Evolutionary conservation across 2,329 filamentous ascomycete genomes (phyloP).

Genomic region (Exophiala phaeomuriformis): DNA sequence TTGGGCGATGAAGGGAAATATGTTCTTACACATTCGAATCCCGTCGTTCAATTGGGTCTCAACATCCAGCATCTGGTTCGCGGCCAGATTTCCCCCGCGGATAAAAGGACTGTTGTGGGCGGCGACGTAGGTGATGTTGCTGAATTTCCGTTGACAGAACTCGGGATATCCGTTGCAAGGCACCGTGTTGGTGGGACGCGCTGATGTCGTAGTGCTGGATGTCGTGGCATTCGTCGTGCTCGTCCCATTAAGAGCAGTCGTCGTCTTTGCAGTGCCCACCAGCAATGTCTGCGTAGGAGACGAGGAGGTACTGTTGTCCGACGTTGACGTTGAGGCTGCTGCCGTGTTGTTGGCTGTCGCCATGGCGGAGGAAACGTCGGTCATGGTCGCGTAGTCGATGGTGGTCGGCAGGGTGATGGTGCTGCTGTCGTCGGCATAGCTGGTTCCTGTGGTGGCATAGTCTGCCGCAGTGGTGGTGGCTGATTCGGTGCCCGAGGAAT

Average conservation of each 20-base stretch:
- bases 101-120: slow-evolving; percentile 79
- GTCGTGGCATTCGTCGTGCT: slow-evolving; percentile 41
- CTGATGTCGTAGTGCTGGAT: slow-evolving; percentile 40
- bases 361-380: slow-evolving; percentile 21
- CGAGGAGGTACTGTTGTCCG: slow-evolving; percentile 29
- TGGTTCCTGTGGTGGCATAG: slow-evolving; percentile 26
- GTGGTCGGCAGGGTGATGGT: slow-evolving; percentile 27
- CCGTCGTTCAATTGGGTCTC: slow-evolving; percentile 70
- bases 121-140: slow-evolving; percentile 71
- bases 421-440: slow-evolving; percentile 23
- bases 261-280: slow-evolving; percentile 32
- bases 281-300: slow-evolving; percentile 33
- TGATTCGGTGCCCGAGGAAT: slow-evolving; percentile 5
- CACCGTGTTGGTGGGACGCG: slow-evolving; percentile 59
- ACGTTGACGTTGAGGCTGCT: slow-evolving; percentile 16
- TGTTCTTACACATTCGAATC: slow-evolving; percentile 45
- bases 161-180: slow-evolving; percentile 74
- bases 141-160: slow-evolving; percentile 68
- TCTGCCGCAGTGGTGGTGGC: slow-evolving; percentile 21
- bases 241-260: slow-evolving; percentile 43
- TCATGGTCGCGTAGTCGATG: slow-evolving; percentile 25
- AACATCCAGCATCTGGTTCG: slow-evolving; percentile 66
- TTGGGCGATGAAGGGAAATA: neutral
- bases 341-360: slow-evolving; percentile 19
- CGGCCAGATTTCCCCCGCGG: slow-evolving; percentile 60